Base-by-base conservation (phyloP, 2,329 filamentous ascomycete species). In the Nigrograna mackinnonii region DNA sequence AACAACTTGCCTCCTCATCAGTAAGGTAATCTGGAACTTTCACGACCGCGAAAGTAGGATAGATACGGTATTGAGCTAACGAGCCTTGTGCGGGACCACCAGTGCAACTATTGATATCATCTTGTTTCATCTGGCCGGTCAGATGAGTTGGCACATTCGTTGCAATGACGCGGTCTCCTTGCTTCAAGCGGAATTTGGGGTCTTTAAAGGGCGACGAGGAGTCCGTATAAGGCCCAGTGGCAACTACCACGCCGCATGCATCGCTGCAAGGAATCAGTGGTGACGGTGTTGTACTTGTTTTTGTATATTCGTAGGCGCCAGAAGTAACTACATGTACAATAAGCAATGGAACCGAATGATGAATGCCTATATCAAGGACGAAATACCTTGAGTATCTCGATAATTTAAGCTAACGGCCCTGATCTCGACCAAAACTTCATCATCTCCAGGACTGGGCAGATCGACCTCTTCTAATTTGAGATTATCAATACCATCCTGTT, bases 241-340 rank as follows among this genome's bases (percentile, higher is more conserved):
- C 63, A 2, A 79, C 69, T 34, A 89, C 71, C 6, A 75, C 74
- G 33, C 85, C 86, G 66, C 83, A 86, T 76, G 86, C 86, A 65
- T 89, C 86, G 17, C 83, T 86, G 64, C 82, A 85, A 2, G 84
- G 84, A 1, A 88, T 80, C 11, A 87, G 52, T 3, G 60, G 52
- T 55, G 41, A 73, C 45, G 39, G 66, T 39, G 39, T 63, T 48
- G 44, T 69, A 34, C 82, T 68, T 4, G 76, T 74, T 52, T 78
- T 76, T 69, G 87, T 83, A 65, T 88, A 83, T 58, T 74, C 82
- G 70, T 87, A 89, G 11, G 81, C 71, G 21, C 85, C 85, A 71
- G 78, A 83, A 57, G 74, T 75, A 16, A 88, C 85, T 85, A 35
- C 12, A 14, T 39, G 49, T 32, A 19, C 40, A 44, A 30, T 43